Evolutionary conservation across 306 rosid genomes (phyloP).

Genomic region (Vicia sativa): DNA sequence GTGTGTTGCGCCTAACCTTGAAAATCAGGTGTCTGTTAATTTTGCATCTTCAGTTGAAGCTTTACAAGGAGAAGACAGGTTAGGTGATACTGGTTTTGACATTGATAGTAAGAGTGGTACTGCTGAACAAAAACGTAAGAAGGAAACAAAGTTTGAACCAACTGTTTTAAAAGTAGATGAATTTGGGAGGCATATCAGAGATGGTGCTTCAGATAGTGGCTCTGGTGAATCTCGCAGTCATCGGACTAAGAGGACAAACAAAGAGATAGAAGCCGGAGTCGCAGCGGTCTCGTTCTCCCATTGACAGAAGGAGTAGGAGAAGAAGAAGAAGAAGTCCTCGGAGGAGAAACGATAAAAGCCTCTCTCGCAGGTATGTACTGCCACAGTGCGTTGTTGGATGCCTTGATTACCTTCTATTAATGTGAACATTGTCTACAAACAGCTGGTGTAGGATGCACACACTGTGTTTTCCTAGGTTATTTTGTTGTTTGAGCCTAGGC

Average conservation of each 20-base stretch:
- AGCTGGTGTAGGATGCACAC: conserved; percentile 17
- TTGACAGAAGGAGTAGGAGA: conserved; percentile 50
- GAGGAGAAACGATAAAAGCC: conserved; percentile 77
- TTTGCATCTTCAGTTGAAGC: conserved; percentile 41
- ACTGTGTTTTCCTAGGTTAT: conserved; percentile 20
- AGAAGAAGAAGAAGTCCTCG: conserved; percentile 72
- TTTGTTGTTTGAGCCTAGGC: conserved; percentile 29
- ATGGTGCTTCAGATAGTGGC: conserved; percentile 70
- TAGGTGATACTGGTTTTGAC: conserved; percentile 43
- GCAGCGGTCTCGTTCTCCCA: conserved; percentile 73
- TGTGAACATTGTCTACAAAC: conserved; percentile 11
- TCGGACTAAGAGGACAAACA: conserved; percentile 48
- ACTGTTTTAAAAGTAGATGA: conserved; percentile 68
- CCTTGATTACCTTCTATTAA: conserved; percentile 27
- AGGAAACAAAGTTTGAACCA: conserved; percentile 47
- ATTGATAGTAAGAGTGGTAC: conserved; percentile 35
- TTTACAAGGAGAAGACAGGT: conserved; percentile 45
- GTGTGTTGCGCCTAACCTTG: conserved; percentile 42
- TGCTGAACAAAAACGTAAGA: conserved; percentile 49
- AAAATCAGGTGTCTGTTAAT: conserved; percentile 42
- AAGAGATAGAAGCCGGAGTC: conserved; percentile 74
- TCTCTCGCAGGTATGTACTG: conserved; percentile 74
- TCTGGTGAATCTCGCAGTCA: conserved; percentile 61
- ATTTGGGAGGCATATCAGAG: conserved; percentile 81
- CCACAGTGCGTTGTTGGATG: conserved; percentile 36